A percentile compares a stretch with the other conserved stretches of the same genome.
Conservation (phyloP, 83 land plant genomes). For the Diphasiastrum complanatum region DNA sequence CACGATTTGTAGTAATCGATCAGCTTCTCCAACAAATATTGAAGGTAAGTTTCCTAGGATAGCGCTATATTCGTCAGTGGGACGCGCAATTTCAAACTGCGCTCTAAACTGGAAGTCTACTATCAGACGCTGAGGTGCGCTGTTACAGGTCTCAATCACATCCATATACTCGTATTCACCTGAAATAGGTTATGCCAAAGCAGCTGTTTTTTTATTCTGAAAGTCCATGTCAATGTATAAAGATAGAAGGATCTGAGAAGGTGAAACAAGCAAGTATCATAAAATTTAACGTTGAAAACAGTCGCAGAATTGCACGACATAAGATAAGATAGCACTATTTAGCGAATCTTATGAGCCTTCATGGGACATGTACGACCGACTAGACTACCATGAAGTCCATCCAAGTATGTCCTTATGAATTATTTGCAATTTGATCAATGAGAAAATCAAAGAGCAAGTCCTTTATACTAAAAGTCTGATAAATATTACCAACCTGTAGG, state of each 20-base stretch:
- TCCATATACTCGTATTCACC: slow-evolving; percentile 96
- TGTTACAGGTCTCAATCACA: slow-evolving; percentile 36
- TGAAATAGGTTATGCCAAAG: slow-evolving; percentile 19
- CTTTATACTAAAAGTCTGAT: background rate
- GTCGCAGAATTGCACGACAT: too few species aligned
- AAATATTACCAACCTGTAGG: slow-evolving; percentile 44
- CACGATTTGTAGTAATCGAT: slow-evolving; percentile 66
- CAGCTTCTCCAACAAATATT: slow-evolving; percentile 67
- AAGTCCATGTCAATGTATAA: background rate
- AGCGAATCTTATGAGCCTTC: too few species aligned
- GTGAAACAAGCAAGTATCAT: background rate
- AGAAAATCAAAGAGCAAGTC: background rate
- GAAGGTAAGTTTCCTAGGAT: slow-evolving; percentile 55
- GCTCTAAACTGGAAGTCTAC: slow-evolving; percentile 79
- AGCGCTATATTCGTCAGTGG: slow-evolving; percentile 52
- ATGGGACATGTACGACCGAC: too few species aligned
- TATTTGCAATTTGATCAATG: background rate
- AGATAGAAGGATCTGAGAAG: background rate
- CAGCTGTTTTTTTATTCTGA: background rate
- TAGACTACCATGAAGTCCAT: too few species aligned
- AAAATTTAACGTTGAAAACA: too few species aligned
- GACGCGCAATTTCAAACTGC: slow-evolving; percentile 89
- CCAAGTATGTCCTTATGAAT: background rate
- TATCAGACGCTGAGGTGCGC: slow-evolving; percentile 32
- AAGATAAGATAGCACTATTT: too few species aligned